Evolutionary conservation across 2,329 filamentous ascomycete genomes (phyloP).

Genomic region (Rutstroemia sp.): DNA sequence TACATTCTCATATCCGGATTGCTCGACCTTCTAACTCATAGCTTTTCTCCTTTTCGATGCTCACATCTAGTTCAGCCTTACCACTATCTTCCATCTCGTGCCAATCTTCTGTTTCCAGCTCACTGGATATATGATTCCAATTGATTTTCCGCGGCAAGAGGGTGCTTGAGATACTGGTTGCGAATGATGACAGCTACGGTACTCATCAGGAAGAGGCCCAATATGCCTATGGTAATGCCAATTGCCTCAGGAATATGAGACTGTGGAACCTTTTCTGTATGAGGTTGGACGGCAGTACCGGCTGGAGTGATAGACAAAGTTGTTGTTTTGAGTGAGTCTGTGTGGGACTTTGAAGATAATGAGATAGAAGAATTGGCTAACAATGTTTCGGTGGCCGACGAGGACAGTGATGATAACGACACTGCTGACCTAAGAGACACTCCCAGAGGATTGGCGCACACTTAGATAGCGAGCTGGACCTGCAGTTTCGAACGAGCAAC

Average conservation of each 20-base stretch:
- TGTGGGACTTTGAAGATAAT: no score
- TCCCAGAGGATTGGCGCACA: no score
- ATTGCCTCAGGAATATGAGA: background rate
- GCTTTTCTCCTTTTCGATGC: background rate
- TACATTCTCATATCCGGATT: no score
- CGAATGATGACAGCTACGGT: background rate
- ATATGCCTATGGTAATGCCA: background rate
- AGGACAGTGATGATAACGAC: no score
- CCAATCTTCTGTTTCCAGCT: background rate
- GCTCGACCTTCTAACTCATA: background rate
- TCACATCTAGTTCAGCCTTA: background rate
- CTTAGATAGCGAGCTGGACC: no score
- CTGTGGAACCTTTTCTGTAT: background rate
- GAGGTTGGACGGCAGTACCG: background rate
- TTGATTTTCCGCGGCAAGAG: background rate
- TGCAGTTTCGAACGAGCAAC: no score
- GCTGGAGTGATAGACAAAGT: background rate
- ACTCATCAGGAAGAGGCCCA: background rate
- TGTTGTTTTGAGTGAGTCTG: slow-evolving; percentile 2
- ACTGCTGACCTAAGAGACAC: no score
- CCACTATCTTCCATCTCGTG: background rate
- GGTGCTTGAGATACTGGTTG: background rate
- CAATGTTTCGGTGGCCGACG: no score
- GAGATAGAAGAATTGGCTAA: no score
- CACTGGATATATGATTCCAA: background rate